Percentiles rank a stretch among this genome's conserved stretches.
phyloP scores from a whole-genome alignment of 352 stramenopile species.

The Aphanomyces stellatus region DNA sequence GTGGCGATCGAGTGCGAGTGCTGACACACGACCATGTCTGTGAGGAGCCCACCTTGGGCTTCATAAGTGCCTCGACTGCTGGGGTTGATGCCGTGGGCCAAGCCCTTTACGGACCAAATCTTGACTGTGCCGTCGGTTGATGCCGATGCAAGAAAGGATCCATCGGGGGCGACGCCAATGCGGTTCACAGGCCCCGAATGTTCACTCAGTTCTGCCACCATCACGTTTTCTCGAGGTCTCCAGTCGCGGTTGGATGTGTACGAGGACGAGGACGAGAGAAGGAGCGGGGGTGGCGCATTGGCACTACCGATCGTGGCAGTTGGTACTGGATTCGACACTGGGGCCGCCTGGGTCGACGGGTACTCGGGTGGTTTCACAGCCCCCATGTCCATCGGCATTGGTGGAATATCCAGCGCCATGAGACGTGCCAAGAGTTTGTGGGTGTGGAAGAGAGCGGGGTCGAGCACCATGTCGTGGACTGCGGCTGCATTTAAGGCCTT shows the following conservation, averaged over 20 bases:
- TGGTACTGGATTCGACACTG: conserved; percentile 33
- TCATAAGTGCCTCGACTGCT: conserved; percentile 91
- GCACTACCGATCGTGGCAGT: background rate
- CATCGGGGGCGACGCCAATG: conserved; percentile 90
- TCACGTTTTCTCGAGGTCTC: conserved; percentile 72
- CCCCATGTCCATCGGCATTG: conserved; percentile 86
- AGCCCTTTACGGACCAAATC: conserved; percentile 91
- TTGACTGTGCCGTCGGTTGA: conserved; percentile 94
- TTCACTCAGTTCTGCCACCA: conserved; percentile 82
- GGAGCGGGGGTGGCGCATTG: background rate
- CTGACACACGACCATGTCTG: conserved; percentile 93
- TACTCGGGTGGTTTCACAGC: conserved; percentile 56
- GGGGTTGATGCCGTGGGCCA: conserved; percentile 91
- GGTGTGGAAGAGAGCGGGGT: conserved; percentile 67
- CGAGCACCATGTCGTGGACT: conserved; percentile 67
- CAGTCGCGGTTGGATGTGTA: conserved; percentile 39
- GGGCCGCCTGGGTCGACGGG: conserved; percentile 55
- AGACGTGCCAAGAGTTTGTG: conserved; percentile 86
- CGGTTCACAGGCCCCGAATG: conserved; percentile 91
- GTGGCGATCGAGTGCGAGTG: conserved; percentile 94
- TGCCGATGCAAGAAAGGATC: conserved; percentile 93
- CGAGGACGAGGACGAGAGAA: background rate
- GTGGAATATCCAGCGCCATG: conserved; percentile 86
- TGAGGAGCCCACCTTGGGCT: conserved; percentile 84
- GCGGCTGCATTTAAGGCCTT: conserved; percentile 40